phyloP scores from a whole-genome alignment of 2,329 filamentous ascomycete genomes.

The Xylaria polymorpha region DNA sequence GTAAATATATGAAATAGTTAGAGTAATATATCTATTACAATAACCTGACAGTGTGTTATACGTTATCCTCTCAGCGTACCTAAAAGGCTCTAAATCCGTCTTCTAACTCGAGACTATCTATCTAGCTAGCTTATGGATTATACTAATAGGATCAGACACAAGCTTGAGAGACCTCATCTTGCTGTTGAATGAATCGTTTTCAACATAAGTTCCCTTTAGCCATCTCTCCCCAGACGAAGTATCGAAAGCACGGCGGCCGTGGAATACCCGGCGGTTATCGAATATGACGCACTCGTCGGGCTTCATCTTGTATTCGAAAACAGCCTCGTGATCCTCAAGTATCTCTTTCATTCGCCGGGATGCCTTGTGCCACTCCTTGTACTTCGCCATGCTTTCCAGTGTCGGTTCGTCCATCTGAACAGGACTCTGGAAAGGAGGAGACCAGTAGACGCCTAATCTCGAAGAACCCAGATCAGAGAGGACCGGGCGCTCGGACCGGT shows the following conservation, averaged over 20 bases:
- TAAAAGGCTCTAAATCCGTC: background rate
- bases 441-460: conserved; percentile 67
- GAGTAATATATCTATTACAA: background rate
- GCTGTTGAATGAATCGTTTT: conserved; percentile 54
- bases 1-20: background rate
- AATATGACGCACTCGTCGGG: conserved; percentile 94
- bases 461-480: conserved; percentile 51
- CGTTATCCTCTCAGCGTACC: background rate
- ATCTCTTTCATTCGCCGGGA: conserved; percentile 66
- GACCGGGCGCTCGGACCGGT: conserved; percentile 68
- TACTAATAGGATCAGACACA: background rate
- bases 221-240: conserved; percentile 74
- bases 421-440: conserved; percentile 80
- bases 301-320: conserved; percentile 78
- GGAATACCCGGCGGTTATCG: conserved; percentile 85
- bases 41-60: background rate
- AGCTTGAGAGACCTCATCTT: conserved; percentile 22
- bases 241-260: conserved; percentile 84
- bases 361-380: conserved; percentile 59
- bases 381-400: background rate
- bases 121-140: background rate
- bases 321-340: conserved; percentile 67
- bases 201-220: conserved; percentile 86
- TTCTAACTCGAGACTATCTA: background rate
- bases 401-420: conserved; percentile 28